Base-by-base conservation (phyloP, 1,284 basidiomycete genomes). In the Malassezia vespertilionis region DNA sequence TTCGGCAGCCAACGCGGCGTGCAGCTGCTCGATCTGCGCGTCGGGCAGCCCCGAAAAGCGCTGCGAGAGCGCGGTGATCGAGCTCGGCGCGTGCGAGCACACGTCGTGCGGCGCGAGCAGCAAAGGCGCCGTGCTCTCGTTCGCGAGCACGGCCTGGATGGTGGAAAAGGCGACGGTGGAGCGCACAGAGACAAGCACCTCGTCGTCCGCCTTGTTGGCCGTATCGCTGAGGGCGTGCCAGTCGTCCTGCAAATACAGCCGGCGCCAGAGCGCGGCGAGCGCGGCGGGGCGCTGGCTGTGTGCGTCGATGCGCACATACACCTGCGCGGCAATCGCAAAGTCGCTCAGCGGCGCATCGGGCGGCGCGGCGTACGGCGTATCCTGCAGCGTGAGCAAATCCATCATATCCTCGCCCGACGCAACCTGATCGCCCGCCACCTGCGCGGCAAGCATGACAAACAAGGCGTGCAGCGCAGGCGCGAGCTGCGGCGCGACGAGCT, bases 331-430 rank as follows among this genome's bases (percentile, higher is more conserved):
- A 1, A 72, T 61, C 1, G 71, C 72, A 20, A 71, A 72, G 57
- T 77, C 75, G 14, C 60, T 58, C 2, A 64, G 47, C 21, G 70
- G 59, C 4, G 69, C 71, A 5, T 67, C 69, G 2, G 51, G 51
- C 2, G 41, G 42, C 23, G 43, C 48, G 11, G 42, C 44, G 31
- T 30, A 36, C 10, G 49, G 48, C 36, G 73, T 73, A 42, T 75
- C 75, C 52, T 76, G 75, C 44, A 78, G 63, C 28, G 75, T 76
- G 32, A 76, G 61, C 2, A 77, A 65, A 57, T 79, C 78, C 31
- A 78, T 66, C 30, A 78, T 56, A 34, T 74, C 74, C 58, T 78
- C 77, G 72, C 55, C 9, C 59, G 59, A 1, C 77, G 58, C 3
- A 72, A 73, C 31, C 55, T 28, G 18, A 69, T 74, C 2, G 53